A percentile compares a stretch with the other conserved stretches of the same genome.
phyloP scores from a whole-genome alignment of 1,284 basidiomycete species.

The Marasmius fiardii region DNA sequence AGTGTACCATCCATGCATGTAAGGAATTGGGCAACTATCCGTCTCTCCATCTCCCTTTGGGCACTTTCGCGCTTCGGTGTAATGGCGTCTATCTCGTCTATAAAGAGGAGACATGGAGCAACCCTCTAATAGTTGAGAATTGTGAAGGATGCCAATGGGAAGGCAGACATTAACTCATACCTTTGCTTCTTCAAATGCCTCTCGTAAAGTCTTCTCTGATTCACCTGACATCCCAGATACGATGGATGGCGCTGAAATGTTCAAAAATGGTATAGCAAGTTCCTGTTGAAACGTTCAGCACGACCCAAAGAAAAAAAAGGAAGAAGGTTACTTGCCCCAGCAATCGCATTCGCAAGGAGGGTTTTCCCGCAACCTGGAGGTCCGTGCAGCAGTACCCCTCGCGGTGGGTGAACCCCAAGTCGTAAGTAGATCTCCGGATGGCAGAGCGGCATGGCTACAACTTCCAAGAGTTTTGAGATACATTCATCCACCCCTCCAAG shows the following conservation, averaged over 20 bases:
- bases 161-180: constrained; percentile 31
- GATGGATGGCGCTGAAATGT: constrained; percentile 90
- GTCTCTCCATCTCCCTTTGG: constrained; percentile 95
- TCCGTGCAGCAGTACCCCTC: constrained; percentile 93
- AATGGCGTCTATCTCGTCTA: constrained; percentile 98
- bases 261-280: constrained; percentile 90
- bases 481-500: constrained; percentile 86
- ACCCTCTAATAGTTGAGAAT: constrained; percentile 51
- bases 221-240: constrained; percentile 98
- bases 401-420: constrained; percentile 89
- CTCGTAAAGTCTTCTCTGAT: constrained; percentile 92
- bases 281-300: constrained; percentile 49
- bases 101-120: constrained; percentile 89
- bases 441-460: constrained; percentile 91
- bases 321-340: constrained; percentile 64
- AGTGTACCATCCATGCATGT: constrained; percentile 93
- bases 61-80: constrained; percentile 97
- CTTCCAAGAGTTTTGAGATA: constrained; percentile 92
- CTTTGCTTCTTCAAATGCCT: constrained; percentile 96
- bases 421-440: constrained; percentile 96
- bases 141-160: neutral
- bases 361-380: constrained; percentile 98
- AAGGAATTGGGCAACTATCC: constrained; percentile 95
- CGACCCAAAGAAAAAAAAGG: neutral
- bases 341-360: constrained; percentile 87